Base-by-base conservation (phyloP, 345 rosid genomes). In the Arabidopsis suecica region DNA sequence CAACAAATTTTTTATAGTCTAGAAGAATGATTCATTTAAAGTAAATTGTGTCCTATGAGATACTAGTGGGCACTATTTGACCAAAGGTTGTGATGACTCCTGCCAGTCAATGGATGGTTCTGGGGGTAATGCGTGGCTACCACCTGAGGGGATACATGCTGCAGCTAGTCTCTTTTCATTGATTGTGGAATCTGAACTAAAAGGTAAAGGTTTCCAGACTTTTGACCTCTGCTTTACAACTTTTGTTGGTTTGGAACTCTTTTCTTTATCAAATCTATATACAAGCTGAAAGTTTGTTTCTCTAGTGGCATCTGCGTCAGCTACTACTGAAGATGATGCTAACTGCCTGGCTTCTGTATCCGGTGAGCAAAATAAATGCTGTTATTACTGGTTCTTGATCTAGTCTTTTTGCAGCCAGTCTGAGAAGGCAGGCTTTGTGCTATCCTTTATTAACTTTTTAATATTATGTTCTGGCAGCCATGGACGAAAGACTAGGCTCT, bases 401-500 rank as follows among this genome's bases (percentile, higher is more conserved):
- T 70, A 38, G 53, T 40, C 28, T 74, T 41, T 50, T 22, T 78
- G 20, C 48, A 38, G 60, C 74, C 73, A 20, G 64, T 73, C 69
- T 50, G 42, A 33, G 81, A 61, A 37, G 69, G 25, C 61, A 42
- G 25, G 58, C 23, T 59, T 72, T 65, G 34, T 44, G 64, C 68
- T 48, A 47, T 63, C 57, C 66, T 70, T 54, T 63, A 20, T 54
- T 77, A 23, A 41, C 64, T 25, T 23, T 69, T 67, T 72, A 20
- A 40, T 74, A 68, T 61, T 51, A 36, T 85, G 68, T 81, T 45
- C 70, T 80, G 83, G 76, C 91, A 95, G 99, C 93, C 41, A 95
- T 95, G 99, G 94, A 95, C 70, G 99, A 92, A 79, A 89, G 99
- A 68, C 84, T 95, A 78, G 87, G 86, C 73, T 92, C 97, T 50